phyloP scores from a whole-genome alignment of 345 rosid genomes.

The Boechera divaricarpa region DNA sequence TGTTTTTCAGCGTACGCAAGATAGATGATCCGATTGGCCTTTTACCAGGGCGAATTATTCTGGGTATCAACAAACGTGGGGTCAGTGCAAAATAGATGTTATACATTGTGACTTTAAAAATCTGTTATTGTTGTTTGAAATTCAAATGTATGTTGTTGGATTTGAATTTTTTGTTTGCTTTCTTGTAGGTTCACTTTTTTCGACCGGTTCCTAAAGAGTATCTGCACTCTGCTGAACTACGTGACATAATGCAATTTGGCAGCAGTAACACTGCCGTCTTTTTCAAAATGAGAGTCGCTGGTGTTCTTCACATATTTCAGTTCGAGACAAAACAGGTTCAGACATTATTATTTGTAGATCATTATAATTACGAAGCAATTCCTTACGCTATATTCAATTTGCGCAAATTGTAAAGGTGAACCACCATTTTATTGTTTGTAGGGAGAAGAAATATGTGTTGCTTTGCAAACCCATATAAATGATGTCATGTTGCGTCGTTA shows the following conservation, averaged over 20 bases:
- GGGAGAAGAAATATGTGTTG: conserved; percentile 99
- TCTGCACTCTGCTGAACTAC: conserved; percentile 89
- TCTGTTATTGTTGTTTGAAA: background rate
- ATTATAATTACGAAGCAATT: background rate
- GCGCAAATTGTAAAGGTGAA: conserved; percentile 20
- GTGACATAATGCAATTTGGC: conserved; percentile 99
- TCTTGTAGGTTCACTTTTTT: conserved; percentile 82
- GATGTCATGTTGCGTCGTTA: conserved; percentile 99
- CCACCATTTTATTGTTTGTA: conserved; percentile 41
- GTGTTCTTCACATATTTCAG: conserved; percentile 96
- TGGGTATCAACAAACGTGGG: conserved; percentile 98
- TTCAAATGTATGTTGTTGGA: conserved; percentile 15
- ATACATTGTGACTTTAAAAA: background rate
- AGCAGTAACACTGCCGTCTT: conserved; percentile 98
- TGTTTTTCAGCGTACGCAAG: conserved; percentile 90
- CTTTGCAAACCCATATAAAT: conserved; percentile 97
- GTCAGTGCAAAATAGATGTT: conserved; percentile 52
- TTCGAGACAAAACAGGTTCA: conserved; percentile 97
- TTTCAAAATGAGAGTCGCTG: conserved; percentile 99
- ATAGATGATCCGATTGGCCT: conserved; percentile 99
- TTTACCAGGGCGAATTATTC: conserved; percentile 85
- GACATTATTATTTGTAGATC: conserved; percentile 12
- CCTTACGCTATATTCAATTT: background rate
- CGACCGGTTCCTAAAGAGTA: conserved; percentile 98
- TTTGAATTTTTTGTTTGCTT: conserved; percentile 35